A percentile compares a stretch with the other conserved stretches of the same genome.
Evolutionary conservation across 2,329 filamentous ascomycete genomes (phyloP).

Genomic region (Blumeriella jaapii): DNA sequence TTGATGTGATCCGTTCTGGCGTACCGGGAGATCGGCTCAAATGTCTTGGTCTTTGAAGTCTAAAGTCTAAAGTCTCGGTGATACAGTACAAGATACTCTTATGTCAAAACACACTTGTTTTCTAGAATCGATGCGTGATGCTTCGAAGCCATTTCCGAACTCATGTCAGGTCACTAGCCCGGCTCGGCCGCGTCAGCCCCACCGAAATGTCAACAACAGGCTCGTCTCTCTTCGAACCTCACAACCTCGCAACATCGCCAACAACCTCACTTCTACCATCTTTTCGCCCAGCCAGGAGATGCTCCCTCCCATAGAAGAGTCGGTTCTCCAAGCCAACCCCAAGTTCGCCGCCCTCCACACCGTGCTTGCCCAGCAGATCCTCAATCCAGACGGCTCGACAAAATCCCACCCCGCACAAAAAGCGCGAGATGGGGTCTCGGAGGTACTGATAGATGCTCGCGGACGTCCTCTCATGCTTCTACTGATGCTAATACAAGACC

Average conservation of each 20-base stretch:
- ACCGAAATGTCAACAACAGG: too few species aligned
- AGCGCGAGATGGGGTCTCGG: constrained; percentile 37
- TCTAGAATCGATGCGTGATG: too few species aligned
- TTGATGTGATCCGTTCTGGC: too few species aligned
- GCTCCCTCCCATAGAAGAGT: constrained; percentile 46
- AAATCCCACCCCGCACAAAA: constrained; percentile 38
- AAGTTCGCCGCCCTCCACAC: constrained; percentile 48
- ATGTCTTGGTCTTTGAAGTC: too few species aligned
- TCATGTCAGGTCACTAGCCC: too few species aligned
- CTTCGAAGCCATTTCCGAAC: too few species aligned
- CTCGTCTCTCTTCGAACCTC: background rate
- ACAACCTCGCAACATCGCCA: constrained; percentile 1
- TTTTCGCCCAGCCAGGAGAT: constrained; percentile 28
- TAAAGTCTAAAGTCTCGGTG: too few species aligned
- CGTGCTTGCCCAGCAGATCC: constrained; percentile 39
- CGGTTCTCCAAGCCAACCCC: constrained; percentile 44
- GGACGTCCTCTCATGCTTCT: background rate
- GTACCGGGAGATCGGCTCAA: too few species aligned
- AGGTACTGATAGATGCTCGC: constrained; percentile 29
- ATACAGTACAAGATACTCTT: too few species aligned
- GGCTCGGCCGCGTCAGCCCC: too few species aligned
- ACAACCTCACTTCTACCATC: background rate
- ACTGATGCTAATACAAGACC: constrained; percentile 24
- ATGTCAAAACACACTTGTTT: too few species aligned
- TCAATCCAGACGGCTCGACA: constrained; percentile 47